These are phyloP conservation scores for Phytopythium mirpurense DNA, from an alignment of 352 stramenopile genomes.

Conservation along the genomic window DNA sequence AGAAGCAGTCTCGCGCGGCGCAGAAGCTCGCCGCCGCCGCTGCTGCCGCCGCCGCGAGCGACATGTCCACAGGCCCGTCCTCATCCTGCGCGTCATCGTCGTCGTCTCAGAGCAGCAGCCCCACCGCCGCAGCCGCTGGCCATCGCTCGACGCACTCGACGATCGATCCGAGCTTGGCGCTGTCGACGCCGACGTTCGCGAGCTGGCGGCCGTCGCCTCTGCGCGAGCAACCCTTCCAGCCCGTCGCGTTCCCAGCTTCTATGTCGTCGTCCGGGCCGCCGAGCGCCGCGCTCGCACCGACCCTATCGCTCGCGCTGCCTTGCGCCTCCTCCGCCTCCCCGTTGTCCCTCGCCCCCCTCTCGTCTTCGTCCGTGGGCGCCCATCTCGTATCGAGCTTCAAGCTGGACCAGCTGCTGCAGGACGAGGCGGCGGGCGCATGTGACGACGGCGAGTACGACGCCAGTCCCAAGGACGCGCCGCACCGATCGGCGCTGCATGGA, in stretches of 20 bases:
- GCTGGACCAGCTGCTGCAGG: constrained; percentile 59
- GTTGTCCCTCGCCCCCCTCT: constrained; percentile 7
- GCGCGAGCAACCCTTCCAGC: constrained; percentile 12
- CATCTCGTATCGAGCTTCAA: constrained; percentile 9
- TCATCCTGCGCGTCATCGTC: background rate
- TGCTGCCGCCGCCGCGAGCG: background rate
- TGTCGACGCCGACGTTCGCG: background rate
- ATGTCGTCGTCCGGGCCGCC: constrained; percentile 15
- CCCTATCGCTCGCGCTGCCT: background rate
- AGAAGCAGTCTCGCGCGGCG: constrained; percentile 71
- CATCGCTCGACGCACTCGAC: background rate
- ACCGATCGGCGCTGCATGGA: constrained; percentile 4
- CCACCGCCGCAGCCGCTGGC: background rate
- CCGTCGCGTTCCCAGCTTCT: constrained; percentile 22
- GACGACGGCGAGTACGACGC: constrained; percentile 41
- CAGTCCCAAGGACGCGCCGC: constrained; percentile 45
- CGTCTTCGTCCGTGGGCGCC: background rate
- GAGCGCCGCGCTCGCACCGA: background rate
- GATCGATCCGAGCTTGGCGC: background rate
- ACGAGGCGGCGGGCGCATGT: constrained; percentile 25
- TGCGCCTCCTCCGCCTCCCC: constrained; percentile 6
- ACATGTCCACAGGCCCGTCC: background rate
- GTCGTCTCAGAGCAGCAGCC: background rate
- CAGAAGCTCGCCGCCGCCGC: constrained; percentile 22
- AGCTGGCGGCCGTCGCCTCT: constrained; percentile 4